A percentile compares a stretch with the other conserved stretches of the same genome.
phyloP scores from a whole-genome alignment of 371 early-diverging fungal species.

The Actinomortierella ambigua region DNA sequence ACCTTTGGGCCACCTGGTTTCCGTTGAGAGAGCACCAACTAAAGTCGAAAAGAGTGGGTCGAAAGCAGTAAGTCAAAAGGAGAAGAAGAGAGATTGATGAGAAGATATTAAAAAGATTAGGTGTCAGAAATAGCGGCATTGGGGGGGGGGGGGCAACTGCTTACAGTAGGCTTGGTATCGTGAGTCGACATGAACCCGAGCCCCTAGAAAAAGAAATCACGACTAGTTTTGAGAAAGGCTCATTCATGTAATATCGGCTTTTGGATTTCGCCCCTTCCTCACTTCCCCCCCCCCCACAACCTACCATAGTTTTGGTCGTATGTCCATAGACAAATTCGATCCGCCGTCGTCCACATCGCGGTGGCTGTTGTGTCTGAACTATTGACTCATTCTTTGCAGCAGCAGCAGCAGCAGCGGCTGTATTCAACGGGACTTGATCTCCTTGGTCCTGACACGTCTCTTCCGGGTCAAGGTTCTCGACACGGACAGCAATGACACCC shows the following conservation, averaged over 20 bases:
- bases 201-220: slow-evolving; percentile 36
- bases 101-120: neutral
- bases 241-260: slow-evolving; percentile 6
- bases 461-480: slow-evolving; percentile 24
- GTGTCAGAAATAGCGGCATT: neutral
- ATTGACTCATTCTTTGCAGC: neutral
- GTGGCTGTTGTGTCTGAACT: neutral
- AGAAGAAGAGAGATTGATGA: neutral
- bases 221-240: neutral
- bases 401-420: neutral
- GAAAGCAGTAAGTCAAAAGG: neutral
- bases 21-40: slow-evolving; percentile 26
- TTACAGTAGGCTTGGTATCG: slow-evolving; percentile 33
- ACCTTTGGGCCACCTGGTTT: slow-evolving; percentile 9
- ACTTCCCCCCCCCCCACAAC: no score
- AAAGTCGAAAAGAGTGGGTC: neutral
- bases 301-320: slow-evolving; percentile 65
- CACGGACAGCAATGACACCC: slow-evolving; percentile 52
- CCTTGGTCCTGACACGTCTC: neutral
- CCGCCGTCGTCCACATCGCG: slow-evolving; percentile 16
- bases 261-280: no score
- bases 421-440: neutral
- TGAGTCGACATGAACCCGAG: slow-evolving; percentile 53
- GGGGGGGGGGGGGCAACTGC: no score
- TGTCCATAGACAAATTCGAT: slow-evolving; percentile 63